Percentiles rank a stretch among this genome's conserved stretches.
Evolutionary conservation across 1,139 yeast species (phyloP).

Genomic region (Zygosaccharomyces pseudobailii): DNA sequence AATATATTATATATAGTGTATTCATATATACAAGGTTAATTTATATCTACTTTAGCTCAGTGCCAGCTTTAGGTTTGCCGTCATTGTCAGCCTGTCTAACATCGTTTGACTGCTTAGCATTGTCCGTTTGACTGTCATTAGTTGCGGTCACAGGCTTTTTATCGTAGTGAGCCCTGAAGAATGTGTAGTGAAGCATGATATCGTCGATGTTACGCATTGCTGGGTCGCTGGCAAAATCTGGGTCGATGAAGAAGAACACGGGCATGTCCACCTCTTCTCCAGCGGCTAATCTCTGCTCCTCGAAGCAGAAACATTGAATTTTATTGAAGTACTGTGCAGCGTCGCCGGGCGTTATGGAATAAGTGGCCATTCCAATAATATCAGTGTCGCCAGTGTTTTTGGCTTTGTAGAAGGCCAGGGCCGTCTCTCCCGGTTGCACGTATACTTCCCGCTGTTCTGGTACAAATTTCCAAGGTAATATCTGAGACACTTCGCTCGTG

Average conservation of each 20-base stretch:
- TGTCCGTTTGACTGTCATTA: conserved; percentile 11
- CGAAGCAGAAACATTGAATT: conserved; percentile 97
- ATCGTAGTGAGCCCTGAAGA: conserved; percentile 55
- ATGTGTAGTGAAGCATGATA: conserved; percentile 85
- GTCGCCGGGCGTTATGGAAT: conserved; percentile 92
- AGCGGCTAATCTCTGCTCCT: conserved; percentile 87
- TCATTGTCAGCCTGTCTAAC: too few relatives aligned
- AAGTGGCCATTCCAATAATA: conserved; percentile 97
- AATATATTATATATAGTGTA: background rate
- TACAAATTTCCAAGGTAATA: conserved; percentile 91
- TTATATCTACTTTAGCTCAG: too few relatives aligned
- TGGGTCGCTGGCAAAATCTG: conserved; percentile 95
- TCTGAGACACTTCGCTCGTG: conserved; percentile 87
- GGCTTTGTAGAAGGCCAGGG: conserved; percentile 92
- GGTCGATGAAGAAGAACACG: conserved; percentile 94
- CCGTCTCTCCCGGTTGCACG: conserved; percentile 96
- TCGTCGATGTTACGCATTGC: conserved; percentile 88
- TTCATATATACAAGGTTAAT: too few relatives aligned
- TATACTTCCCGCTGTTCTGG: conserved; percentile 94
- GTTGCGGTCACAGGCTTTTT: conserved; percentile 20
- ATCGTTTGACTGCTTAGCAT: too few relatives aligned
- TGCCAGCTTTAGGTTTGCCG: too few relatives aligned
- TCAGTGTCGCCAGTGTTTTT: conserved; percentile 81
- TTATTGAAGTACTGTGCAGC: conserved; percentile 95
- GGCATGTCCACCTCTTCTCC: conserved; percentile 99